These are phyloP conservation scores for Elasticomyces elasticus DNA, from an alignment of 495 filamentous ascomycete genomes.

Conservation along the genomic window DNA sequence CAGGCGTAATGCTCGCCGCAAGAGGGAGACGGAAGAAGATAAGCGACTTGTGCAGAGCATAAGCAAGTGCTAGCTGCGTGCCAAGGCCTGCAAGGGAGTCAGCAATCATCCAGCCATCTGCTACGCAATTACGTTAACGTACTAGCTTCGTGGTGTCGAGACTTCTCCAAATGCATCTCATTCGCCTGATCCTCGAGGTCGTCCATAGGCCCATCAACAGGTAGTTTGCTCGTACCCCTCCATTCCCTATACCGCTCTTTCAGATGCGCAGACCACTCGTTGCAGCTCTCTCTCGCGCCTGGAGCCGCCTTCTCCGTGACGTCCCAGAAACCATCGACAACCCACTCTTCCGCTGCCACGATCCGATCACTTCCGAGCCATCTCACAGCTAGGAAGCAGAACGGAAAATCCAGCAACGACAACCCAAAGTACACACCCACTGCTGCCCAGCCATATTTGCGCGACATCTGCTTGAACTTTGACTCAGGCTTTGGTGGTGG, in stretches of 20 bases:
- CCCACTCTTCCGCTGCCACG: slow-evolving; percentile 48
- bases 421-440: slow-evolving; percentile 81
- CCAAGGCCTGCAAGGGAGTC: slow-evolving; percentile 46
- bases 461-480: slow-evolving; percentile 68
- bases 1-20: slow-evolving; percentile 75
- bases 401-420: slow-evolving; percentile 82
- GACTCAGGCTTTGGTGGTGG: slow-evolving; percentile 23
- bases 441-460: slow-evolving; percentile 91
- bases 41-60: slow-evolving; percentile 96
- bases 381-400: slow-evolving; percentile 83
- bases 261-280: background rate
- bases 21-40: slow-evolving; percentile 89
- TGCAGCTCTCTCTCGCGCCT: slow-evolving; percentile 13
- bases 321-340: slow-evolving; percentile 31
- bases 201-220: slow-evolving; percentile 13
- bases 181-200: slow-evolving; percentile 13
- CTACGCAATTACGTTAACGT: slow-evolving; percentile 24
- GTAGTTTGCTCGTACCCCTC: background rate
- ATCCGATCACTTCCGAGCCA: slow-evolving; percentile 76
- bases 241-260: slow-evolving; percentile 11
- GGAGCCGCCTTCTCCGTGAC: slow-evolving; percentile 43
- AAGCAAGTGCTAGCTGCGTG: slow-evolving; percentile 89
- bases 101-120: background rate
- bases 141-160: slow-evolving; percentile 42
- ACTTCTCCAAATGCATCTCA: slow-evolving; percentile 30